These are phyloP conservation scores for Clarkia xantiana DNA, from an alignment of 345 rosid genomes.

Conservation along the genomic window DNA sequence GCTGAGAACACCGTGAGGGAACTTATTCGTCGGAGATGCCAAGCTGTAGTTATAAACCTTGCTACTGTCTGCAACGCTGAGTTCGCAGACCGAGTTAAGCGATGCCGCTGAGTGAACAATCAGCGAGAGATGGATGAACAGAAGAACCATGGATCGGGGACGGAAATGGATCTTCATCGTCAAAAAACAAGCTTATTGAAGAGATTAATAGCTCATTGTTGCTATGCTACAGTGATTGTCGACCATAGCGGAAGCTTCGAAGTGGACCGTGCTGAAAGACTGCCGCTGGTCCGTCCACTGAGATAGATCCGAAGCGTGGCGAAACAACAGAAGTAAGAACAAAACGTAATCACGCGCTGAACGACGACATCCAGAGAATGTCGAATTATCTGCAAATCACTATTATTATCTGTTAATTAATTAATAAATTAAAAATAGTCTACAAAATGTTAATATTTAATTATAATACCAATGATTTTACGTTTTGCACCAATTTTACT, in stretches of 20 bases:
- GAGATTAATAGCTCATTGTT: slow-evolving; percentile 1
- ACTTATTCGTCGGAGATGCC: slow-evolving; percentile 45
- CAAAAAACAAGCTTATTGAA: background rate
- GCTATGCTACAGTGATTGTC: background rate
- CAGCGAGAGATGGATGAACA: slow-evolving; percentile 12
- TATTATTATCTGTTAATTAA: too few species aligned
- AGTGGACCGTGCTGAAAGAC: background rate
- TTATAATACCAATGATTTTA: too few species aligned
- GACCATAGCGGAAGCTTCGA: background rate
- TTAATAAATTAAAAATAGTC: too few species aligned
- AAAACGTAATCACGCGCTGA: too few species aligned
- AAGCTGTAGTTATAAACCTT: slow-evolving; percentile 57
- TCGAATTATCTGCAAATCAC: too few species aligned
- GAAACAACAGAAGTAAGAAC: too few species aligned
- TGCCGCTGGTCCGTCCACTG: background rate
- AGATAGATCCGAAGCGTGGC: too few species aligned
- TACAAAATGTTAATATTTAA: too few species aligned
- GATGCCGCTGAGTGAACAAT: slow-evolving; percentile 13
- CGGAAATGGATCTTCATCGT: slow-evolving; percentile 24
- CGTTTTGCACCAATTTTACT: too few species aligned
- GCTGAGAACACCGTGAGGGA: slow-evolving; percentile 83
- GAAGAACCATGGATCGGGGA: slow-evolving; percentile 12
- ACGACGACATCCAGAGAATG: too few species aligned
- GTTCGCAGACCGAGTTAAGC: slow-evolving; percentile 38
- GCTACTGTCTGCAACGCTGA: slow-evolving; percentile 34